Conservation (phyloP, 2,329 filamentous ascomycete genomes). For the Metarhizium anisopliae region DNA sequence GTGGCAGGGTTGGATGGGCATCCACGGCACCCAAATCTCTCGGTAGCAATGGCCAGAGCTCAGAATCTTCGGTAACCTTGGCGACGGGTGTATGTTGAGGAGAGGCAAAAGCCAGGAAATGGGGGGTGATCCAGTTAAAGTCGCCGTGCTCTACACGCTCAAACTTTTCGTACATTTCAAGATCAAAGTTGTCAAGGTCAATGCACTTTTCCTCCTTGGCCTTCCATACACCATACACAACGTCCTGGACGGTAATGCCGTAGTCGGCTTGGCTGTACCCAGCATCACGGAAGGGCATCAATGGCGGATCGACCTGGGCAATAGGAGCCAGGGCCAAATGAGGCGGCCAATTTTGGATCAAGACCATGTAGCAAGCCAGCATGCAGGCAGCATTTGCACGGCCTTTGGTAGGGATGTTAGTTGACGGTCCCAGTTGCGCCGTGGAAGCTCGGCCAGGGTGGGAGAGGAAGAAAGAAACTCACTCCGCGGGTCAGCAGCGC, state of each 20-base stretch:
- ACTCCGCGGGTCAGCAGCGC: constrained; percentile 84
- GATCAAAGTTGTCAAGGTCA: constrained; percentile 84
- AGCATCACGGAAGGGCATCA: constrained; percentile 98
- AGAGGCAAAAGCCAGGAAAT: constrained; percentile 94
- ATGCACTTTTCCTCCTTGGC: constrained; percentile 94
- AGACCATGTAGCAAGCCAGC: constrained; percentile 95
- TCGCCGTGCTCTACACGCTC: constrained; percentile 97
- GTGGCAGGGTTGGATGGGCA: constrained; percentile 60
- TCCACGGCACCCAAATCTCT: constrained; percentile 66
- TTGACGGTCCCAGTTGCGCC: background rate
- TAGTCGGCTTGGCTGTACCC: constrained; percentile 99
- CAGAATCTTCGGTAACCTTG: constrained; percentile 62
- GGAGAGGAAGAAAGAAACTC: constrained; percentile 28
- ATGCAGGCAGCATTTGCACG: constrained; percentile 91
- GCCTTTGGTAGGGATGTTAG: constrained; percentile 35
- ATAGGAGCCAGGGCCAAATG: constrained; percentile 93
- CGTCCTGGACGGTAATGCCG: constrained; percentile 87
- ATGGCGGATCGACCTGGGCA: constrained; percentile 88
- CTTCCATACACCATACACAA: constrained; percentile 98
- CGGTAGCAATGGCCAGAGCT: constrained; percentile 66
- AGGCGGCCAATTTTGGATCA: constrained; percentile 96
- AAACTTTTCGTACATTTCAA: constrained; percentile 94
- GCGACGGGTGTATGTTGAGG: constrained; percentile 74
- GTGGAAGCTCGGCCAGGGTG: background rate
- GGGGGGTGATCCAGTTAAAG: constrained; percentile 97